Percentiles rank a stretch among this genome's conserved stretches.
Evolutionary conservation across 164 flowering plant species (phyloP).

Genomic region (Saururus chinensis): DNA sequence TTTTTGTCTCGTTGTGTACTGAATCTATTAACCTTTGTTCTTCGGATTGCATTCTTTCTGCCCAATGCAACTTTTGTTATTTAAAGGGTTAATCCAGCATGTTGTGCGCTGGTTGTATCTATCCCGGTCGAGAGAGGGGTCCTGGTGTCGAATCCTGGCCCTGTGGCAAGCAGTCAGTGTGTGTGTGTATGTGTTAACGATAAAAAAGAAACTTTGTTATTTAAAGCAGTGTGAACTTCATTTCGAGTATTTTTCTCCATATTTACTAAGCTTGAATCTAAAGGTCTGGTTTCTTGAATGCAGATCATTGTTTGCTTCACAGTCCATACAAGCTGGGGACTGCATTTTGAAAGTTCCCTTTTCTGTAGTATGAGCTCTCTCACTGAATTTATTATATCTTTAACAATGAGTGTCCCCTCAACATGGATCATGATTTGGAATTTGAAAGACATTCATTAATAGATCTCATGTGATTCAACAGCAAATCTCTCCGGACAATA

Average conservation of each 20-base stretch:
- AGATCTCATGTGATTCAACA: constrained; percentile 17
- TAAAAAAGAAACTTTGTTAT: too few relatives aligned
- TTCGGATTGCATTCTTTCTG: not conserved
- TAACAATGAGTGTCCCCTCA: not conserved
- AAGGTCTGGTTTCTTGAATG: not conserved
- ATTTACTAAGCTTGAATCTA: not conserved
- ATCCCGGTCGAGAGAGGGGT: too few relatives aligned
- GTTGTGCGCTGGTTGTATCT: too few relatives aligned
- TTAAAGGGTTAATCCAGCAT: too few relatives aligned
- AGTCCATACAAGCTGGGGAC: constrained; percentile 38
- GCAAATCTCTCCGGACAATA: constrained; percentile 58
- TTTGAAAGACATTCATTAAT: not conserved
- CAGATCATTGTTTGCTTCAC: constrained; percentile 27
- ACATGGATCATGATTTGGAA: not conserved
- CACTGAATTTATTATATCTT: not conserved
- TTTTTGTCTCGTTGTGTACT: not conserved
- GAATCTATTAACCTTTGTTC: not conserved
- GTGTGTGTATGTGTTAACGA: too few relatives aligned
- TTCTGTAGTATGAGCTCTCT: constrained; percentile 33
- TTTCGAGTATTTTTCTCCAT: too few relatives aligned
- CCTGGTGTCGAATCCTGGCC: too few relatives aligned
- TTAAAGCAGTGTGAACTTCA: too few relatives aligned
- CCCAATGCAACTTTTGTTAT: not conserved
- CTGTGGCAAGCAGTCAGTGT: too few relatives aligned
- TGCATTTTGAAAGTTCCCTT: constrained; percentile 67